Conservation (phyloP, 2,329 filamentous ascomycete genomes). For the Cyclaneusma minus region DNA sequence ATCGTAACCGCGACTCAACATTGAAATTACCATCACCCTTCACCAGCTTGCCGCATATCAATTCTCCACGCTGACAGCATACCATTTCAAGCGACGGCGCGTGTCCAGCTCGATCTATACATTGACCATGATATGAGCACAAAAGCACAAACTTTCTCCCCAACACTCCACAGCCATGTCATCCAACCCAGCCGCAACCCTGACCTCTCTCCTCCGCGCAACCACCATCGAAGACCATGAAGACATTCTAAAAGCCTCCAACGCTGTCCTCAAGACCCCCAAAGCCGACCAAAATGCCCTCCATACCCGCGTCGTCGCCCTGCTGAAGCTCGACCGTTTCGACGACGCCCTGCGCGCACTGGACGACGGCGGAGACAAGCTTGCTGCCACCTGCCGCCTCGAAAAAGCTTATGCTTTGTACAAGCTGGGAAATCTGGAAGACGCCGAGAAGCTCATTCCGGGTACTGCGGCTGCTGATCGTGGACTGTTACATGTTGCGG, state of each 20-base stretch:
- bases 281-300: conserved; percentile 42
- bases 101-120: too few species aligned
- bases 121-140: too few species aligned
- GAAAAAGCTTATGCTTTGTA: conserved; percentile 76
- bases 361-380: conserved; percentile 41
- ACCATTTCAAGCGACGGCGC: too few species aligned
- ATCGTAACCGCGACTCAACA: too few species aligned
- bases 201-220: conserved; percentile 27
- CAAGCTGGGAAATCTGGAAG: conserved; percentile 54
- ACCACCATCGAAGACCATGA: conserved; percentile 54
- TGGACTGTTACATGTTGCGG: conserved; percentile 33
- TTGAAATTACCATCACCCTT: too few species aligned
- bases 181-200: conserved; percentile 16
- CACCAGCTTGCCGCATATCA: too few species aligned
- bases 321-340: conserved; percentile 71
- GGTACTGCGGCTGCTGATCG: conserved; percentile 6
- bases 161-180: conserved; percentile 10
- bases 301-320: conserved; percentile 55
- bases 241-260: conserved; percentile 51
- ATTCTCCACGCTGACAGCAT: too few species aligned
- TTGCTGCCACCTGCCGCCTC: conserved; percentile 45
- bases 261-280: conserved; percentile 43
- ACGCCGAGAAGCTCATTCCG: conserved; percentile 33
- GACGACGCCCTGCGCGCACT: conserved; percentile 59
- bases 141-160: too few species aligned